Conservation (phyloP, 2,329 filamentous ascomycete species). For the Ambrosiella xylebori region DNA sequence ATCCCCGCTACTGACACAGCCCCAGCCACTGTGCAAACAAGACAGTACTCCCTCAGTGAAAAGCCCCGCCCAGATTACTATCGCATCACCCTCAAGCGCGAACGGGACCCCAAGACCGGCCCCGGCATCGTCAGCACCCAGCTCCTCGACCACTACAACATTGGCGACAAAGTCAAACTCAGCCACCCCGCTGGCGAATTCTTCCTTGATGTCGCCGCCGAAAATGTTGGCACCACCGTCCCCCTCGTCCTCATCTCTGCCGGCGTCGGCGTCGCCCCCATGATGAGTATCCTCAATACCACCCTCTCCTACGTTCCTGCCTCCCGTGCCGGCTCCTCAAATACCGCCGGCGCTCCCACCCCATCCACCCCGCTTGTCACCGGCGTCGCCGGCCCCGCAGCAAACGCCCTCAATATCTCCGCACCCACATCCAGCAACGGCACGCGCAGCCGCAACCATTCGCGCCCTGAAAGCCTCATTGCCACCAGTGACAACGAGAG, state of each 20-base stretch:
- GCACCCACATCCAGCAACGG: neutral
- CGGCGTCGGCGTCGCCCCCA: slow-evolving; percentile 50
- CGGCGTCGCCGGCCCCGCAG: neutral
- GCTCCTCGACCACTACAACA: slow-evolving; percentile 30
- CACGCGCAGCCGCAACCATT: neutral
- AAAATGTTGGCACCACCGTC: slow-evolving; percentile 21
- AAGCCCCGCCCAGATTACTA: slow-evolving; percentile 36
- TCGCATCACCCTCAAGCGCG: slow-evolving; percentile 59
- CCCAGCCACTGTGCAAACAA: slow-evolving; percentile 43
- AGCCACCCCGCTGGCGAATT: slow-evolving; percentile 44
- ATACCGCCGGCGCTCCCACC: neutral
- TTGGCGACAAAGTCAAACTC: slow-evolving; percentile 36
- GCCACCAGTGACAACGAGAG: neutral
- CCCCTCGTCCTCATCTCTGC: slow-evolving; percentile 51
- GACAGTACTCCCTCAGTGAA: slow-evolving; percentile 62
- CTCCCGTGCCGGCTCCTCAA: neutral
- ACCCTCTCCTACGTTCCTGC: slow-evolving; percentile 19
- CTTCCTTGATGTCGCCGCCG: slow-evolving; percentile 34
- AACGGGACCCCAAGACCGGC: slow-evolving; percentile 26
- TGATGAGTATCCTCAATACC: slow-evolving; percentile 47
- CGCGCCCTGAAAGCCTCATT: neutral
- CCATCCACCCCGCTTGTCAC: neutral
- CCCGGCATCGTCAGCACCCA: slow-evolving; percentile 36
- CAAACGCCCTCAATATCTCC: neutral
- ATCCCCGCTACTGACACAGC: slow-evolving; percentile 34